These are phyloP conservation scores for Saccharomycodes ludwigii DNA, from an alignment of 805 yeast genomes.

Conservation along the genomic window DNA sequence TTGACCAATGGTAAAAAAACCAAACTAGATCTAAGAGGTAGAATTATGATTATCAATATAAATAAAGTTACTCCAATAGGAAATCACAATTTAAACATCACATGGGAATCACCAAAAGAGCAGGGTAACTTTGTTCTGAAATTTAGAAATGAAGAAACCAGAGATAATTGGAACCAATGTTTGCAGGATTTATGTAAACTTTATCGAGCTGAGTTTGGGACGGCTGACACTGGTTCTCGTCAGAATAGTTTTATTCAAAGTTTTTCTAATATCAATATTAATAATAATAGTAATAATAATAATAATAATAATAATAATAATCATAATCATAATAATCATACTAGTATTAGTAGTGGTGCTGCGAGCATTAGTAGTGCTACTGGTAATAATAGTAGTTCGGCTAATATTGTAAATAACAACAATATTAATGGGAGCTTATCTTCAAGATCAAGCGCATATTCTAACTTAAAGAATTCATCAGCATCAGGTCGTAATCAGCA, in stretches of 20 bases:
- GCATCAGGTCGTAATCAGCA: too few species aligned
- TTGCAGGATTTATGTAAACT: constrained; percentile 25
- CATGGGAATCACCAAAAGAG: constrained; percentile 81
- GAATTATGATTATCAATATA: constrained; percentile 66
- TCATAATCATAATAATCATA: too few species aligned
- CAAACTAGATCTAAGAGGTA: constrained; percentile 58
- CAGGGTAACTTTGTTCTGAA: constrained; percentile 76
- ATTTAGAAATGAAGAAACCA: constrained; percentile 70
- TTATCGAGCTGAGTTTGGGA: constrained; percentile 24
- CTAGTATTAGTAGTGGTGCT: too few species aligned
- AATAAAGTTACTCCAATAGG: constrained; percentile 30
- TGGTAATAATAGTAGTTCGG: too few species aligned
- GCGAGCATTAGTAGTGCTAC: too few species aligned
- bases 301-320: too few species aligned
- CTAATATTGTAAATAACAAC: too few species aligned
- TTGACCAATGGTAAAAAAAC: constrained; percentile 14
- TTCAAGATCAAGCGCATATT: too few species aligned
- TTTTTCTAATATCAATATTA: too few species aligned
- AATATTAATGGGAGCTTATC: too few species aligned
- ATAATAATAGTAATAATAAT: too few species aligned
- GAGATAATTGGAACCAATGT: constrained; percentile 72
- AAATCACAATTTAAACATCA: constrained; percentile 51
- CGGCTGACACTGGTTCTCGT: constrained; percentile 13
- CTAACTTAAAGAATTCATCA: too few species aligned
- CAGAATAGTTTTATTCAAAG: constrained; percentile 1